Evolutionary conservation across 768 basidiomycete genomes (phyloP).

Genomic region (Holtermanniella nyarrowii): DNA sequence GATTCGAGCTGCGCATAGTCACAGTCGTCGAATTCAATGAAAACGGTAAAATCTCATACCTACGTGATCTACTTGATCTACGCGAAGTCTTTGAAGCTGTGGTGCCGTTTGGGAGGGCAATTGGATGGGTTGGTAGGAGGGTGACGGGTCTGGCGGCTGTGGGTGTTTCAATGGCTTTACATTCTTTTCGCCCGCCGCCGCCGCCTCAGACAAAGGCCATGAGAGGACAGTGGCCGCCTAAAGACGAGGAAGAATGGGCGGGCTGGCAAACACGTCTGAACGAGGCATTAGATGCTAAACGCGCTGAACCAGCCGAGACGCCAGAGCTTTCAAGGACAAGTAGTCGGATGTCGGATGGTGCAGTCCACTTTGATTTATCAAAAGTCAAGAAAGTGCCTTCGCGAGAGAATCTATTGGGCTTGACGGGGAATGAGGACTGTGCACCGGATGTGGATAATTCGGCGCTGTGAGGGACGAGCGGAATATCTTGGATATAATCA

Average conservation of each 20-base stretch:
- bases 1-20: constrained; percentile 4
- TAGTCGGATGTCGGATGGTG: too few species aligned
- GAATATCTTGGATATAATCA: too few species aligned
- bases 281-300: neutral
- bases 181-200: neutral
- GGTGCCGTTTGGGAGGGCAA: constrained; percentile 8
- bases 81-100: constrained; percentile 8
- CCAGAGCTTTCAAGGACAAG: too few species aligned
- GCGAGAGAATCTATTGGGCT: too few species aligned
- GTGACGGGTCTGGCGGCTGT: neutral
- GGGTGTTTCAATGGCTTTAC: neutral
- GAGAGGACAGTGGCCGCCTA: neutral
- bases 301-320: too few species aligned
- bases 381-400: too few species aligned
- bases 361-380: too few species aligned
- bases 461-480: too few species aligned
- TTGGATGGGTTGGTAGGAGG: constrained; percentile 8
- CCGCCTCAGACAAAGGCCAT: too few species aligned
- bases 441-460: too few species aligned
- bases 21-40: constrained; percentile 14
- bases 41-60: constrained; percentile 6
- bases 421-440: too few species aligned
- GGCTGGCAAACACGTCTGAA: neutral
- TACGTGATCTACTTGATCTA: constrained; percentile 12
- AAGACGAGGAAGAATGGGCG: neutral